Evolutionary conservation across 257 asterid species (phyloP), one percentile per base, ranked within the genome.

Genomic region (Schizonepeta tenuifolia): DNA sequence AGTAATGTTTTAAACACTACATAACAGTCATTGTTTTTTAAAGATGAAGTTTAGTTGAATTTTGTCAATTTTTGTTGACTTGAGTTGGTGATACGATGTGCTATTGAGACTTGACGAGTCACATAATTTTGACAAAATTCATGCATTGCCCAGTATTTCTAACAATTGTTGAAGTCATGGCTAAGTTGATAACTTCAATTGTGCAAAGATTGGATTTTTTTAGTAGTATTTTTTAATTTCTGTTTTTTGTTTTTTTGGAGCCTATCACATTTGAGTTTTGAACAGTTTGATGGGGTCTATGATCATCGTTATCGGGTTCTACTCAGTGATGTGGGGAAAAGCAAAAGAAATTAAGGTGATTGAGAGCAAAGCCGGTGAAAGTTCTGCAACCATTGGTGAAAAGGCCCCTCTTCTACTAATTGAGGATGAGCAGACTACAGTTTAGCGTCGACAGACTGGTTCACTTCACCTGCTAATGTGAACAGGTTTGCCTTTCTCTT

Each of bases 321-420:
- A 94, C 83, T 85, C 85, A 12, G 98, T 93, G 84, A 89, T 93
- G 96, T 89, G 97, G 96, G 98, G 98, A 28, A 89, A 88, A 82
- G 80, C 92, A 18, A 83, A 84, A 77, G 97, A 89, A 72, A 70
- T 65, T 7, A 78, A 74, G 77, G 72, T 65, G 70, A 75, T 55
- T 22, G 73, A 81, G 67, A 54, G 69, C 59, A 47, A 31, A 31
- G 36, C 22, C 7, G 40, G 31, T 14, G 49, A 60, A 69, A 71
- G 75, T 78, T 81, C 65, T 20, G 82, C 79, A 70, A 75, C 88
- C 35, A 73, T 35, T 12, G 47, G 54, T 38, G 86, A 55, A 76
- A 83, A 67, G 17, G 69, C 80, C 67, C 92, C 93, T 3, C 89
- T 93, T 69, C 67, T 91, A 80, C 75, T 78, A 51, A 61, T n/a